Conservation (phyloP, 305 asterid species). For the Rubia balearica region DNA sequence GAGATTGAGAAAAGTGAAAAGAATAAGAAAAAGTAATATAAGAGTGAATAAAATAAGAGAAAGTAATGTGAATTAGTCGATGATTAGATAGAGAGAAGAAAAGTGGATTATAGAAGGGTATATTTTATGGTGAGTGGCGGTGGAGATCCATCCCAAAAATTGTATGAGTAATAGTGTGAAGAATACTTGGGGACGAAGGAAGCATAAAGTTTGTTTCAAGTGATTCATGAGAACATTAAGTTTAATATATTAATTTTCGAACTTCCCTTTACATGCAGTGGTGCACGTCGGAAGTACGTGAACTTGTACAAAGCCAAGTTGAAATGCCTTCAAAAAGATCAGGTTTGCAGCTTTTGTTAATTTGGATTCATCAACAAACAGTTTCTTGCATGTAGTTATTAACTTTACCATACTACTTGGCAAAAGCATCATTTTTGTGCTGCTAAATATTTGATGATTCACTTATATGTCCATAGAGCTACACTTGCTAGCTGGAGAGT, state of each 20-base stretch:
- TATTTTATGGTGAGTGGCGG: not conserved
- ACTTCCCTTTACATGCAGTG: conserved; percentile 38
- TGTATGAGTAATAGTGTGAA: not conserved
- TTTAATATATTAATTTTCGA: not conserved
- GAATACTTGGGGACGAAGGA: not conserved
- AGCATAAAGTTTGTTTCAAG: not conserved
- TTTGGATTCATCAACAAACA: not conserved
- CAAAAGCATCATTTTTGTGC: not conserved
- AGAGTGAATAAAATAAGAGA: not conserved
- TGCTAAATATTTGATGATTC: not conserved
- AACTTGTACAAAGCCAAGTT: conserved; percentile 75
- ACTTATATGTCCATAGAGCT: not conserved
- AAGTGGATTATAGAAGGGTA: not conserved
- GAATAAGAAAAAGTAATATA: not conserved
- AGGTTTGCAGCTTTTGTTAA: conserved; percentile 45
- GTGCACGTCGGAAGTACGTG: conserved; percentile 69
- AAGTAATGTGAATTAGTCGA: not conserved
- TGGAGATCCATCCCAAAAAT: not conserved
- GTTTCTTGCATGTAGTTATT: not conserved
- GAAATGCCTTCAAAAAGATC: conserved; percentile 68
- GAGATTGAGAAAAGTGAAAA: not conserved
- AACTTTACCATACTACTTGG: not conserved
- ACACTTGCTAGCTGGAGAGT: not conserved
- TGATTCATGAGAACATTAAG: not conserved
- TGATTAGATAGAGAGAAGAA: not conserved